These are phyloP conservation scores for Starmera dryadoides DNA, from an alignment of 805 yeast genomes.

Conservation along the genomic window DNA sequence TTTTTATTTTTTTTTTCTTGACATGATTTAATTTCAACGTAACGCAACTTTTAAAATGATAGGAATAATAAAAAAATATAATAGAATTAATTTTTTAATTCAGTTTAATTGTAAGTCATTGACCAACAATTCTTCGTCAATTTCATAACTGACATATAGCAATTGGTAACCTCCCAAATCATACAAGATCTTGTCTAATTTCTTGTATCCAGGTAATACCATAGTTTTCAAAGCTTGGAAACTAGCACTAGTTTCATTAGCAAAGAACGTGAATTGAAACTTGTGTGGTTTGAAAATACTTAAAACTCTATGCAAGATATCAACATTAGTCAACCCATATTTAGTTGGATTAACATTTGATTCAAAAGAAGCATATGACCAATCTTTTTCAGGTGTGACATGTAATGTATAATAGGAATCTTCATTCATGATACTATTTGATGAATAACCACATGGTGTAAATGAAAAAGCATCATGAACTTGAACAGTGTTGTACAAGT, in stretches of 20 bases:
- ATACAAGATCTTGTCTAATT: slow-evolving; percentile 62
- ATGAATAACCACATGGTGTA: slow-evolving; percentile 91
- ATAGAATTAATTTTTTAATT: too few species aligned
- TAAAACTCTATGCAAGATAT: slow-evolving; percentile 55
- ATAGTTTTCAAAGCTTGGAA: slow-evolving; percentile 26
- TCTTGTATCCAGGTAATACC: slow-evolving; percentile 41
- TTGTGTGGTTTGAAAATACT: slow-evolving; percentile 65
- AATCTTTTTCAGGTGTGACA: slow-evolving; percentile 88
- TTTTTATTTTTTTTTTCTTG: slow-evolving; percentile 10
- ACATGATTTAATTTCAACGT: slow-evolving; percentile 3
- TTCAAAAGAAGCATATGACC: slow-evolving; percentile 96
- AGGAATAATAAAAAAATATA: too few species aligned
- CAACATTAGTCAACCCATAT: slow-evolving; percentile 35
- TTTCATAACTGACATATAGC: slow-evolving; percentile 61
- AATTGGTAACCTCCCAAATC: slow-evolving; percentile 71
- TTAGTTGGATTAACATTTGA: slow-evolving; percentile 59
- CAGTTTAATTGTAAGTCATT: slow-evolving; percentile 5
- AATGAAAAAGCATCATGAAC: slow-evolving; percentile 84
- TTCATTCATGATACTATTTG: slow-evolving; percentile 66
- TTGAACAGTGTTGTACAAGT: slow-evolving; percentile 42
- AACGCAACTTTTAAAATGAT: too few species aligned
- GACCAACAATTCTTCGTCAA: slow-evolving; percentile 17
- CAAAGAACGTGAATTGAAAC: slow-evolving; percentile 56
- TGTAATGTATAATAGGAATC: slow-evolving; percentile 78
- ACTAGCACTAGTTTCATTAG: slow-evolving; percentile 24